Base-by-base conservation (phyloP, 2,329 filamentous ascomycete species). In the Dothideomycetes sp. region DNA sequence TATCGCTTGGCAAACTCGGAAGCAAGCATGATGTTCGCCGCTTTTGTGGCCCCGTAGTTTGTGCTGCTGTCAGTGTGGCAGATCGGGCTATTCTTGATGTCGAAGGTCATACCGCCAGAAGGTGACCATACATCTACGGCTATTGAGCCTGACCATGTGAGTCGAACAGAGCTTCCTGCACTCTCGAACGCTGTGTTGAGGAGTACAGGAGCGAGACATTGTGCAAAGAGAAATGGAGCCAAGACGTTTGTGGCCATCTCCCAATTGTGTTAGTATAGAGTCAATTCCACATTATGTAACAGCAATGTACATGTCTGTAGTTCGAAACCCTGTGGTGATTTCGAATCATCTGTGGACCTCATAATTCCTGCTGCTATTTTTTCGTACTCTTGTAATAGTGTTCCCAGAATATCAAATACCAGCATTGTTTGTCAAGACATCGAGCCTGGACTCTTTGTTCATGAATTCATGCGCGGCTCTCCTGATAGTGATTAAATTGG, bases 381-480 rank as follows among this genome's bases (percentile, higher is more conserved):
- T 5, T 34, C 5, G 5, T 17, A 9, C 15, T n/a, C n/a, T n/a
- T n/a, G n/a, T n/a, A n/a, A 27, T 7, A 27, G 22, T 27, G 22
- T 27, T 27, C 7, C 22, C 12, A 27, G 12, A 8, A 35, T 15
- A 7, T 38, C 40, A n/a, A 34, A 59, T 49, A 5, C 59, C 60
- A 0, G 60, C 62, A 40, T 65, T 66, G 49, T 66, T 63, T 32
- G 53, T 57, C 18, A 66, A 50, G 16, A 66, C 55, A 45, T 67
- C 61, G 8, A 67, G 55, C 10, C 55, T 50, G 15, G 49, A 48
- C 40, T 65, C 61, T 36, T 53, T 48, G 4, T 45, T 33, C 16
- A 52, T 40, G 45, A 67, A 65, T 3, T 50, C 49, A 9, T 59
- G 45, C 4, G 50, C 62, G 2, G 54, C 48, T 8, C 39, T 42